These are phyloP conservation scores for Podaxis pistillaris DNA, from an alignment of 768 basidiomycete species.

Conservation along the genomic window DNA sequence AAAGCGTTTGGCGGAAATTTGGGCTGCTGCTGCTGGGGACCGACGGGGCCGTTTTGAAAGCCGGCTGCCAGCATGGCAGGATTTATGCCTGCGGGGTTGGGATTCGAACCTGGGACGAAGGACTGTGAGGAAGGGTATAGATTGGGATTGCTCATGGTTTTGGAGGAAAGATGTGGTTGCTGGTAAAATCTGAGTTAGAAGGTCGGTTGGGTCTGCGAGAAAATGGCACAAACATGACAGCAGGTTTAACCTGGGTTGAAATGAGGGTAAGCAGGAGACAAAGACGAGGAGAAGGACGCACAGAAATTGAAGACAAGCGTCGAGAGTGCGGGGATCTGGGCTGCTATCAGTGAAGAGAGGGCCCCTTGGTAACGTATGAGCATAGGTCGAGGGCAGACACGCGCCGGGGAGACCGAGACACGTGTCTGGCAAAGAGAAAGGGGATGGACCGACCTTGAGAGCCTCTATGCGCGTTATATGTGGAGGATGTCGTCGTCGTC, in stretches of 20 bases:
- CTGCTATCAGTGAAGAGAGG: not conserved
- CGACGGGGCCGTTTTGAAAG: conserved; percentile 9
- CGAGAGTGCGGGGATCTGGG: not conserved
- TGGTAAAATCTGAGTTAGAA: not conserved
- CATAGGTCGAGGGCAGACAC: conserved; percentile 1
- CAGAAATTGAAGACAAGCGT: not conserved
- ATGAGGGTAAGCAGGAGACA: not conserved
- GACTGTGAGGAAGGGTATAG: conserved; percentile 13
- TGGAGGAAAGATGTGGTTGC: not conserved
- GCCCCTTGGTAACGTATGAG: conserved; percentile 4
- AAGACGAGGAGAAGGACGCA: not conserved
- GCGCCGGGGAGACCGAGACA: conserved; percentile 10
- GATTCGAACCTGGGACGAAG: conserved; percentile 4
- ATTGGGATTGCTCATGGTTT: conserved; percentile 14
- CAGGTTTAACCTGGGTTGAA: not conserved
- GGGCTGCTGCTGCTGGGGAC: conserved; percentile 10
- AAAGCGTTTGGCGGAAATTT: conserved; percentile 10
- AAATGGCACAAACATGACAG: not conserved
- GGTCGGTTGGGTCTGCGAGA: not conserved
- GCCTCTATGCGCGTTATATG: conserved; percentile 4
- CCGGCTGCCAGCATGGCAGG: conserved; percentile 14
- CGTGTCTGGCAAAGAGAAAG: conserved; percentile 4
- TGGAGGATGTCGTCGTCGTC: not conserved
- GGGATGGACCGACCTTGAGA: not conserved
- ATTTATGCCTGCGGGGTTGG: conserved; percentile 12